These are phyloP conservation scores for Cyphellophora europaea DNA, from an alignment of 2,329 filamentous ascomycete genomes.

Conservation along the genomic window DNA sequence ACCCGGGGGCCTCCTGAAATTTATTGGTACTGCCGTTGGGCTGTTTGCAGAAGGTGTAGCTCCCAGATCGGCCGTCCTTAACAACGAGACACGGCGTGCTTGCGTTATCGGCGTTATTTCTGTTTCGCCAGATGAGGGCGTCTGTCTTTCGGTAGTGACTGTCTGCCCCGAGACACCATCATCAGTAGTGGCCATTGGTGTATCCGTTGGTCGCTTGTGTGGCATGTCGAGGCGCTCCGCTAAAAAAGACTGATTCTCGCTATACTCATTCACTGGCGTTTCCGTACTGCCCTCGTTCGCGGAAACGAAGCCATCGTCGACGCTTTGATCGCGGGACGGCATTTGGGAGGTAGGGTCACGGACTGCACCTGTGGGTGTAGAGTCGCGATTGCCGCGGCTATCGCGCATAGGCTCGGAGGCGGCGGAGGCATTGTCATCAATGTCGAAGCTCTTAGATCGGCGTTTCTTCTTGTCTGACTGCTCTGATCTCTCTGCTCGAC, in stretches of 20 bases:
- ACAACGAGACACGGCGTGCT: conserved; percentile 2
- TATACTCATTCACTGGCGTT: conserved; percentile 7
- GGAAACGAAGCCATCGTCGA: conserved; percentile 19
- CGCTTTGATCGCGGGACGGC: conserved; percentile 20
- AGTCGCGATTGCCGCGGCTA: conserved; percentile 5
- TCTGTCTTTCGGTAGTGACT: conserved; percentile 29
- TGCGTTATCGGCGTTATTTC: conserved; percentile 4
- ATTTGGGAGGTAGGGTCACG: conserved; percentile 24
- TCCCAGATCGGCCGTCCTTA: conserved; percentile 1
- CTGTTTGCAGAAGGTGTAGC: conserved; percentile 20
- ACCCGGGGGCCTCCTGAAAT: conserved; percentile 43
- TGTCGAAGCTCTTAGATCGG: conserved; percentile 11
- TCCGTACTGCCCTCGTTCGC: conserved; percentile 11
- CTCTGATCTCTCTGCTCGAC: too few relatives aligned
- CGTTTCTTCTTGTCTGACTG: too few relatives aligned
- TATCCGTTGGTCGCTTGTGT: conserved; percentile 29
- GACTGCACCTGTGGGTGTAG: conserved; percentile 5
- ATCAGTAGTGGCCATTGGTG: conserved; percentile 20
- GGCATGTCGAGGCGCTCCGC: conserved; percentile 52
- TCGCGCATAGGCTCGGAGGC: conserved; percentile 5
- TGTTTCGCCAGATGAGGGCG: background rate
- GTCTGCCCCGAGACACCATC: conserved; percentile 37
- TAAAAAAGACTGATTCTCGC: conserved; percentile 53
- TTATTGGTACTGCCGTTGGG: conserved; percentile 46
- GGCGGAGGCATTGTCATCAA: conserved; percentile 6